Evolutionary conservation across 768 basidiomycete species (phyloP).

Genomic region (Leccinum uliginosum): DNA sequence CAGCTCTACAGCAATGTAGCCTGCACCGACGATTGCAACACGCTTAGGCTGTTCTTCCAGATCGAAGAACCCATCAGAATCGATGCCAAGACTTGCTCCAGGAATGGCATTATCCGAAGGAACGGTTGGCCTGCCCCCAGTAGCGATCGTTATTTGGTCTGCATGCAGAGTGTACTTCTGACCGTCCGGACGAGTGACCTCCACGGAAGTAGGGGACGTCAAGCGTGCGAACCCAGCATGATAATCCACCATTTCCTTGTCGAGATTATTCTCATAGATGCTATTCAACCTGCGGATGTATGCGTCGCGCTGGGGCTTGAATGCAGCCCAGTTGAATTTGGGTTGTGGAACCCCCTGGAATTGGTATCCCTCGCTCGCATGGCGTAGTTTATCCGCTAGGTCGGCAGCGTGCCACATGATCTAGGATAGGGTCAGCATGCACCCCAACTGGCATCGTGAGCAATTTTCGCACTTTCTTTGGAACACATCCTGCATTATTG

Average conservation of each 20-base stretch:
- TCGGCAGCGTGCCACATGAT: slow-evolving; percentile 99
- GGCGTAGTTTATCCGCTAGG: slow-evolving; percentile 75
- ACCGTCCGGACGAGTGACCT: slow-evolving; percentile 69
- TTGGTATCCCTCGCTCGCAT: slow-evolving; percentile 70
- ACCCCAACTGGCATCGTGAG: not conserved
- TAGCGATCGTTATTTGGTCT: slow-evolving; percentile 78
- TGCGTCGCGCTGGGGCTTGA: slow-evolving; percentile 94
- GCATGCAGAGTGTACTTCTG: slow-evolving; percentile 66
- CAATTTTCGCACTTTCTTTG: slow-evolving; percentile 70
- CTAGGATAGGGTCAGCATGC: slow-evolving; percentile 34
- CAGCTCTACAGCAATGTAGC: slow-evolving; percentile 97
- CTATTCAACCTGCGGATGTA: slow-evolving; percentile 88
- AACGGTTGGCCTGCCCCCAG: slow-evolving; percentile 79
- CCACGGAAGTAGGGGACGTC: slow-evolving; percentile 60
- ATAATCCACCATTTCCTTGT: slow-evolving; percentile 82
- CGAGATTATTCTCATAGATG: slow-evolving; percentile 88
- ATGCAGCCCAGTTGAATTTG: slow-evolving; percentile 82
- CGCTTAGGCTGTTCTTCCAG: slow-evolving; percentile 87
- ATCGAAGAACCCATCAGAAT: slow-evolving; percentile 96
- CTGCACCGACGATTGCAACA: slow-evolving; percentile 93
- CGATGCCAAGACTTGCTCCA: slow-evolving; percentile 85
- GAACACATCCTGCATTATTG: slow-evolving; percentile 73
- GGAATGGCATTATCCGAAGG: slow-evolving; percentile 80
- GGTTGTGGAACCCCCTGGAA: slow-evolving; percentile 56
- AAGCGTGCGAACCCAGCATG: slow-evolving; percentile 77